Base-by-base conservation (phyloP, 208 protist genomes). In the Leishmania guyanensis region DNA sequence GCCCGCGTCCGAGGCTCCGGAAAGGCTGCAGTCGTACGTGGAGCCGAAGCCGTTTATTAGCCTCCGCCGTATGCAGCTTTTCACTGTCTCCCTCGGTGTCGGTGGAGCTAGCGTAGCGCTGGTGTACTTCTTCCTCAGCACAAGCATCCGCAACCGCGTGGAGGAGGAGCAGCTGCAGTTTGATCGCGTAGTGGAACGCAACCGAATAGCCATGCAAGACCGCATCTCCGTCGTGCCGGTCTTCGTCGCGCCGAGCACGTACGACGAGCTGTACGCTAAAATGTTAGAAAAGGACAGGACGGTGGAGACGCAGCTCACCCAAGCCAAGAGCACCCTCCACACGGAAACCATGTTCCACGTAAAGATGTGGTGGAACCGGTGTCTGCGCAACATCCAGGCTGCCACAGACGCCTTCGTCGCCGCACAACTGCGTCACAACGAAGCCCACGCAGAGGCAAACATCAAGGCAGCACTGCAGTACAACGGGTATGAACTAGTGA, bases 321-420 rank as follows among this genome's bases (percentile, higher is more conserved):
- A 91, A 62, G 68, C 83, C 17, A 91, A 87, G 48, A 90, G 88
- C 64, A 89, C 94, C 74, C 87, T 97, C 43, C 92, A 96, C 84
- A 92, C 85, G 26, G 94, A 97, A 74, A 81, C 88, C 33, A 79
- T 91, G 46, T 96, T 91, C 79, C 87, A 90, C 20, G n/a, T 92
- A 39, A 96, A 95, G 81, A 79, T 91, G 82, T 95, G 94, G 92
- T 97, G 94, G 93, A 97, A 97, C 82, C 75, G 85, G 39, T 91
- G 79, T 43, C 88, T 97, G 39, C 87, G 86, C 54, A 89, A 96
- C 80, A 76, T 97, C 22, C 92, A 97, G 80, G 60, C 82, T 54
- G 92, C 93, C 14, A 69, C 84, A 60, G 85, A 91, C 71, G 56
- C 75, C 29, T 82, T 95, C 73, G 73, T 66, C 1, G 51, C 73